Base-by-base conservation (phyloP, 2,329 filamentous ascomycete genomes). In the Aureobasidium pullulans region DNA sequence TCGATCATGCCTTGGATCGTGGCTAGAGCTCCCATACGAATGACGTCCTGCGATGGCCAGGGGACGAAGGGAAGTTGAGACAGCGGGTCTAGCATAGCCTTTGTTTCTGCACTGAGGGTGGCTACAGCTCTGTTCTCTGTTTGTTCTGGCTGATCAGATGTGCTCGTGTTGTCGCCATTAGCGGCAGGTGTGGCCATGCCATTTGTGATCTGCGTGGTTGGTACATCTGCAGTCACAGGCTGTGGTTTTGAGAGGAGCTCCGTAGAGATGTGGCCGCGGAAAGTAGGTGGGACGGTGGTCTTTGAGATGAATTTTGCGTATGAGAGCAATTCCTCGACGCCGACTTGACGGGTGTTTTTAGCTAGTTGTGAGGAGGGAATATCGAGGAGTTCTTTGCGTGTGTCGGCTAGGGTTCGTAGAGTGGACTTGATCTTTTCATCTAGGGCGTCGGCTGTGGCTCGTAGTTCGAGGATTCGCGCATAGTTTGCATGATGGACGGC, bases 221-320 rank as follows among this genome's bases (percentile, higher is more conserved):
- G 59, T n/a, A 43, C 60, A 56, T 60, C 54, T 16, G 44, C 46
- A 6, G 23, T 16, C 23, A 13, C 31, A n/a, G 37, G 46, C 13
- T 46, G 61, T 47, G 42, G 43, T 28, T 39, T 32, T 6, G 43
- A 47, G 4, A 37, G 16, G 13, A 54, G 15, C 4, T 57, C 43
- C 9, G 44, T 57, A 3, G 56, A 44, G 34, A 58, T 60, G 34
- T 42, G 58, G 34, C 53, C 40, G 63, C 68, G 67, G 65, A 73
- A 77, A 2, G 83, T 83, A 0, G 86, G 86, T 0, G 90, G 89
- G 11, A 90, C 80, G 0, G 90, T 93, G 64, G 86, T 90, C 70
- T 86, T 88, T 71, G 86, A 88, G 68, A 95, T 94, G 64, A 86
- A 85, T 44, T 87, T 86, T 23, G 89, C 90, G 70, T 90, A 94